These are phyloP conservation scores for Coffea eugenioides DNA, from an alignment of 257 asterid genomes.

Conservation along the genomic window DNA sequence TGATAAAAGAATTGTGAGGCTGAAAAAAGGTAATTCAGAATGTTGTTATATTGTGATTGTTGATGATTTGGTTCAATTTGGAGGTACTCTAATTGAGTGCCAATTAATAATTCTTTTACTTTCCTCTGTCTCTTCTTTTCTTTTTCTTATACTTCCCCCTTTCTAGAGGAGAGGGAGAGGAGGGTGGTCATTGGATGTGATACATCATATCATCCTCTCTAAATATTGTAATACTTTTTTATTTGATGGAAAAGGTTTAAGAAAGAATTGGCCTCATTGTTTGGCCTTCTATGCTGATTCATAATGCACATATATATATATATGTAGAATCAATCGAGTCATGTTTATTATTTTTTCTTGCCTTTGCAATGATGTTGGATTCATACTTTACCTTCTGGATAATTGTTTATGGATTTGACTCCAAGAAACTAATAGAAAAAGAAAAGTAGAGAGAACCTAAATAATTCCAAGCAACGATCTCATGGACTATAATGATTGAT, in stretches of 20 bases:
- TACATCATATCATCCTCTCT: background rate
- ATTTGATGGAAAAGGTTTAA: background rate
- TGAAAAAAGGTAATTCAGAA: constrained; percentile 83
- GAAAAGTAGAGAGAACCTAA: background rate
- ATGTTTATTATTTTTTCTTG: background rate
- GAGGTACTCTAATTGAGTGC: constrained; percentile 92
- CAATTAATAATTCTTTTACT: constrained; percentile 51
- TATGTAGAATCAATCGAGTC: background rate
- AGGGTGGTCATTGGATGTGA: background rate
- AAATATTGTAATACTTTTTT: background rate
- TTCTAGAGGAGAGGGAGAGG: background rate
- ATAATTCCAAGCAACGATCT: background rate
- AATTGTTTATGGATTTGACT: background rate
- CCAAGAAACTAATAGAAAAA: too few relatives aligned
- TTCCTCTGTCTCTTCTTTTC: background rate
- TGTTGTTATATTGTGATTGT: constrained; percentile 95
- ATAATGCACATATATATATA: background rate
- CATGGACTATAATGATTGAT: background rate
- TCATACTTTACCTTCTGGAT: background rate
- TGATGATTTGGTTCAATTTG: constrained; percentile 94
- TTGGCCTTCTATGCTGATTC: background rate
- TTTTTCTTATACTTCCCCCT: background rate
- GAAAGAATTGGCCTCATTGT: background rate
- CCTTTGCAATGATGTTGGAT: background rate
- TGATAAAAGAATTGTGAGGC: constrained; percentile 81